Evolutionary conservation across 768 basidiomycete genomes (phyloP).

Genomic region (Chiua virens): DNA sequence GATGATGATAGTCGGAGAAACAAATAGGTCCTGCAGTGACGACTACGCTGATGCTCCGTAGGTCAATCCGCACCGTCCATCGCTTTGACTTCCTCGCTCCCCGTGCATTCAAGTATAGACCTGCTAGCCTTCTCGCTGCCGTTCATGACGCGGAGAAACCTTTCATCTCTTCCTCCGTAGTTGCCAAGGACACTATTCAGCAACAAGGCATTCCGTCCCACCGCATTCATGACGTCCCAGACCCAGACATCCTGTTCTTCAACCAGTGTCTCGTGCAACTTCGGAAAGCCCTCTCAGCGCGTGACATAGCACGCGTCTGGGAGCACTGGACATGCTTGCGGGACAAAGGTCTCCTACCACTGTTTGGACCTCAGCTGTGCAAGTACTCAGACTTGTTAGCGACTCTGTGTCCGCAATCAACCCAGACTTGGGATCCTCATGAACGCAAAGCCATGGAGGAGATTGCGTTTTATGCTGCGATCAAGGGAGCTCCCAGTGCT

Average conservation of each 20-base stretch:
- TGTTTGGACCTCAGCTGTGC: slow-evolving; percentile 46
- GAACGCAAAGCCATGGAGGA: slow-evolving; percentile 38
- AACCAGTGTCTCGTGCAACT: slow-evolving; percentile 39
- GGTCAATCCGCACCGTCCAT: slow-evolving; percentile 19
- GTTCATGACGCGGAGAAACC: slow-evolving; percentile 4
- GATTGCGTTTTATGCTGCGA: slow-evolving; percentile 52
- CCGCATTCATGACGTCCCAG: slow-evolving; percentile 17
- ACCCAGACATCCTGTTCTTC: slow-evolving; percentile 35
- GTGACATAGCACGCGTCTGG: slow-evolving; percentile 32
- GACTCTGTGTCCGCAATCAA: slow-evolving; percentile 23
- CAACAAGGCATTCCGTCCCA: slow-evolving; percentile 6
- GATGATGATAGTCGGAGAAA: not conserved
- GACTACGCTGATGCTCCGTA: slow-evolving; percentile 26
- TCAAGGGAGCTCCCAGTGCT: slow-evolving; percentile 43
- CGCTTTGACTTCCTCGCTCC: slow-evolving; percentile 48
- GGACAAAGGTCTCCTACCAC: slow-evolving; percentile 41
- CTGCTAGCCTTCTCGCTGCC: slow-evolving; percentile 14
- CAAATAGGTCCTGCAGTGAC: not conserved
- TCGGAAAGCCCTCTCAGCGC: slow-evolving; percentile 35
- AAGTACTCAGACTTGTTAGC: slow-evolving; percentile 39
- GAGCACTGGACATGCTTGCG: slow-evolving; percentile 46
- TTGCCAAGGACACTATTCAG: slow-evolving; percentile 5
- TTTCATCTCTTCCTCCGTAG: not conserved
- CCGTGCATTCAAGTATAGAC: slow-evolving; percentile 26
- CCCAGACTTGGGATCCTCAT: slow-evolving; percentile 25